phyloP scores from a whole-genome alignment of 148 eudicot species.

The Camellia japonica region DNA sequence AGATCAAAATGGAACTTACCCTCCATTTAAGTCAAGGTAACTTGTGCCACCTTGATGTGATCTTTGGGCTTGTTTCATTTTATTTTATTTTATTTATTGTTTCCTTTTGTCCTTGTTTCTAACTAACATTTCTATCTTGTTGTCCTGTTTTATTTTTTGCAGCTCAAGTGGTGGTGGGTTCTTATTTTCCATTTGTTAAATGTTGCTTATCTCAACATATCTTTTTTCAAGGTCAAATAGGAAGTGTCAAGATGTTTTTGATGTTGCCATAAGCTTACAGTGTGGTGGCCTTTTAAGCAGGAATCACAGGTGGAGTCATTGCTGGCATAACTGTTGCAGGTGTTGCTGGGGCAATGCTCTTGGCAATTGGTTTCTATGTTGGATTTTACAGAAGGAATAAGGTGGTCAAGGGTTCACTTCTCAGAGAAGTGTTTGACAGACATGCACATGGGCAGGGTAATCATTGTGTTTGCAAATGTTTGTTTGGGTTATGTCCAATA shows the following conservation, averaged over 20 bases:
- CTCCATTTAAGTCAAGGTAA: constrained; percentile 40
- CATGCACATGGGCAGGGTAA: constrained; percentile 31
- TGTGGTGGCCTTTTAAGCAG: constrained; percentile 27
- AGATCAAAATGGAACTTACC: constrained; percentile 50
- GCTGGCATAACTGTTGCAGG: constrained; percentile 45
- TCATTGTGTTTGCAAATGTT: neutral
- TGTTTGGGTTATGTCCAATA: neutral
- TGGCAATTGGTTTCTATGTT: constrained; percentile 33
- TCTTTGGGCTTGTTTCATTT: neutral
- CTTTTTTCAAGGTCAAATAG: constrained; percentile 2
- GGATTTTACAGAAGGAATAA: constrained; percentile 33
- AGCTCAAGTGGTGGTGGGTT: constrained; percentile 38
- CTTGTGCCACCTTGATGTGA: neutral
- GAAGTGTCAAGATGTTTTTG: neutral
- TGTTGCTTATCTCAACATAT: neutral
- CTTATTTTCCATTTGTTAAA: constrained; percentile 5
- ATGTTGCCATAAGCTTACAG: neutral
- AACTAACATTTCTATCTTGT: neutral
- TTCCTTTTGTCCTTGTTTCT: neutral
- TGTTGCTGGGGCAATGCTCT: constrained; percentile 26
- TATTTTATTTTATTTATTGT: too few species aligned
- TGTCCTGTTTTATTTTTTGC: constrained; percentile 23
- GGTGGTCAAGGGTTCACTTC: constrained; percentile 19
- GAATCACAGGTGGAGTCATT: constrained; percentile 40
- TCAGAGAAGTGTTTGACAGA: constrained; percentile 13